These are phyloP conservation scores for Alternaria solani DNA, from an alignment of 2,329 filamentous ascomycete genomes.

Conservation along the genomic window DNA sequence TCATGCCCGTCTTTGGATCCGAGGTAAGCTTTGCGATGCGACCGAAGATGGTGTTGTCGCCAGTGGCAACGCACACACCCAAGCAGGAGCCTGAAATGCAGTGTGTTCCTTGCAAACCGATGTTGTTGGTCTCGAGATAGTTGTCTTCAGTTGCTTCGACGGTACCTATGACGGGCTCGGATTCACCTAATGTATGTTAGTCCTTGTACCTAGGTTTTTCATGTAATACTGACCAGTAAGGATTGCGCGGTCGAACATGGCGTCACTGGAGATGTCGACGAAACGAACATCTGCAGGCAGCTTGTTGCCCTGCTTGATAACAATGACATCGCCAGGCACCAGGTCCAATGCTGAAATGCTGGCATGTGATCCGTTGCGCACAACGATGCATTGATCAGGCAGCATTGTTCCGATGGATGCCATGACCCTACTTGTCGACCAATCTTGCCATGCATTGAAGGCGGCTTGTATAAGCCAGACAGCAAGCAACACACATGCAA, in stretches of 20 bases:
- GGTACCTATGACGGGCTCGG: conserved; percentile 68
- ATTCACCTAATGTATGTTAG: conserved; percentile 62
- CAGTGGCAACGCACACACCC: conserved; percentile 75
- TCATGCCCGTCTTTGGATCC: conserved; percentile 71
- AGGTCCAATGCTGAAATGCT: conserved; percentile 66
- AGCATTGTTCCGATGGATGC: conserved; percentile 81
- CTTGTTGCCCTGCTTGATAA: conserved; percentile 75
- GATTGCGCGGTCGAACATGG: conserved; percentile 76
- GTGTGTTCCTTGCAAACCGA: conserved; percentile 81
- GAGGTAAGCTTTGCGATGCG: conserved; percentile 77
- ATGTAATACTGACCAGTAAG: conserved; percentile 63
- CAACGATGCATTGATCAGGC: conserved; percentile 73
- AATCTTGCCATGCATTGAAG: conserved; percentile 71
- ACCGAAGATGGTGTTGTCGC: conserved; percentile 77
- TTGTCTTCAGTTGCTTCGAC: conserved; percentile 72
- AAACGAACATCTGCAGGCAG: conserved; percentile 77
- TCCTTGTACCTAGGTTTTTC: not conserved
- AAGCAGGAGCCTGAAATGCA: conserved; percentile 73
- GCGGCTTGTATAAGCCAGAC: conserved; percentile 69
- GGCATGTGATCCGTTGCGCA: conserved; percentile 65
- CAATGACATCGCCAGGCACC: conserved; percentile 75
- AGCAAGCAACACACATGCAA: conserved; percentile 75
- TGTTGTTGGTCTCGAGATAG: conserved; percentile 78
- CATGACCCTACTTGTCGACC: conserved; percentile 80
- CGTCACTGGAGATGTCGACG: conserved; percentile 71